Percentiles rank a stretch among this genome's conserved stretches.
These are phyloP conservation scores for Fusarium udum DNA, from an alignment of 2,329 filamentous ascomycete genomes.

Conservation along the genomic window DNA sequence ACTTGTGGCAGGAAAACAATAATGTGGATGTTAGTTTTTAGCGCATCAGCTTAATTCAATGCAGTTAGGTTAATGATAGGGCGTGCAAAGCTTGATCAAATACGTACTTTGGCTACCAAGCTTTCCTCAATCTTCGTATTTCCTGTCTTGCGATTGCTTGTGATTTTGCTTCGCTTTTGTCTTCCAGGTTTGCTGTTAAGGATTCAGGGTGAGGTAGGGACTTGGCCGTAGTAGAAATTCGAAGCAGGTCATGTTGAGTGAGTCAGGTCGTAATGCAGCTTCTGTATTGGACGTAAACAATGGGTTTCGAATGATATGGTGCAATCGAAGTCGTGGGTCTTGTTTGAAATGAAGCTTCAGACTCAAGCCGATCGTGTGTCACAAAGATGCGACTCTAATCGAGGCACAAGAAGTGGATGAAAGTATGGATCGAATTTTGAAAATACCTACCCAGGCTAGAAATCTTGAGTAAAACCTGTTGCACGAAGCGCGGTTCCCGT, in stretches of 20 bases:
- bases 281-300: not conserved
- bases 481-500: conserved; percentile 24
- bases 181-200: conserved; percentile 6
- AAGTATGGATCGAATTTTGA: conserved; percentile 37
- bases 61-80: conserved; percentile 18
- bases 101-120: conserved; percentile 12
- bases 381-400: conserved; percentile 33
- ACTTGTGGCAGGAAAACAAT: conserved; percentile 21
- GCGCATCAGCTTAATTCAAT: conserved; percentile 17
- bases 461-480: conserved; percentile 17
- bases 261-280: not conserved
- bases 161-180: conserved; percentile 29
- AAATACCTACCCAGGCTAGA: conserved; percentile 9
- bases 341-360: conserved; percentile 5
- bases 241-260: not conserved
- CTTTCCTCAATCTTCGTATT: conserved; percentile 33
- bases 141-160: conserved; percentile 7
- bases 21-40: conserved; percentile 13
- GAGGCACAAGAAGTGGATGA: conserved; percentile 41
- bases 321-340: conserved; percentile 14
- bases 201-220: not conserved
- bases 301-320: not conserved
- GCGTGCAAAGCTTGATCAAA: conserved; percentile 6
- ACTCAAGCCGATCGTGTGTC: conserved; percentile 11
- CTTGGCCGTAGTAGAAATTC: not conserved